Conservation (phyloP, 352 stramenopile genomes). For the Pythium sukuiense region DNA sequence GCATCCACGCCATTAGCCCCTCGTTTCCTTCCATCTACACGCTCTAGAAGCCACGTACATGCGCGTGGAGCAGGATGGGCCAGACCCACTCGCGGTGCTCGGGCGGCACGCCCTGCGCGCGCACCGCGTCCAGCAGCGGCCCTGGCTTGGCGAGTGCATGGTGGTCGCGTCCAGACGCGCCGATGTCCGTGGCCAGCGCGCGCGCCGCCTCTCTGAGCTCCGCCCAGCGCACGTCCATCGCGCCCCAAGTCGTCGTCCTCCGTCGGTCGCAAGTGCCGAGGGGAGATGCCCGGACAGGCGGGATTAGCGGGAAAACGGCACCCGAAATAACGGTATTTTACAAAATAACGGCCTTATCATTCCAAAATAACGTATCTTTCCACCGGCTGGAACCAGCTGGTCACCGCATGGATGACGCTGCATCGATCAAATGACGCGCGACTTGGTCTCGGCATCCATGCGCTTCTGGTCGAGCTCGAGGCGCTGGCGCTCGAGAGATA, state of each 20-base stretch:
- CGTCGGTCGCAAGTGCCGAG: conserved; percentile 3
- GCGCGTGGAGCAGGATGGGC: conserved; percentile 68
- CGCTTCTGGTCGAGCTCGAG: conserved; percentile 28
- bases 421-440: conserved; percentile 1
- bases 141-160: conserved; percentile 55
- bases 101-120: conserved; percentile 51
- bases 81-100: conserved; percentile 81
- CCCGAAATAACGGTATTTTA: neutral
- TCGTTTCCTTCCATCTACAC: neutral
- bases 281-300: neutral
- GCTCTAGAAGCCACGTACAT: conserved; percentile 23
- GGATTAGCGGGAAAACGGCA: conserved; percentile 1
- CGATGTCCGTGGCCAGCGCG: conserved; percentile 54
- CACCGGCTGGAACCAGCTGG: neutral
- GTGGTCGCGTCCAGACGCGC: conserved; percentile 60
- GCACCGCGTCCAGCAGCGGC: conserved; percentile 51
- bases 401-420: neutral
- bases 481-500: conserved; percentile 29
- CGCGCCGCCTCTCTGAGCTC: conserved; percentile 62
- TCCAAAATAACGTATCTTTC: conserved; percentile 7
- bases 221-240: conserved; percentile 41
- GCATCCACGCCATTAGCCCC: too few relatives aligned
- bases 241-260: conserved; percentile 1
- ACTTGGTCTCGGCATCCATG: conserved; percentile 9
- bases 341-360: neutral